phyloP scores from a whole-genome alignment of 2,329 filamentous ascomycete species.

The Corniculantispora saksenae region DNA sequence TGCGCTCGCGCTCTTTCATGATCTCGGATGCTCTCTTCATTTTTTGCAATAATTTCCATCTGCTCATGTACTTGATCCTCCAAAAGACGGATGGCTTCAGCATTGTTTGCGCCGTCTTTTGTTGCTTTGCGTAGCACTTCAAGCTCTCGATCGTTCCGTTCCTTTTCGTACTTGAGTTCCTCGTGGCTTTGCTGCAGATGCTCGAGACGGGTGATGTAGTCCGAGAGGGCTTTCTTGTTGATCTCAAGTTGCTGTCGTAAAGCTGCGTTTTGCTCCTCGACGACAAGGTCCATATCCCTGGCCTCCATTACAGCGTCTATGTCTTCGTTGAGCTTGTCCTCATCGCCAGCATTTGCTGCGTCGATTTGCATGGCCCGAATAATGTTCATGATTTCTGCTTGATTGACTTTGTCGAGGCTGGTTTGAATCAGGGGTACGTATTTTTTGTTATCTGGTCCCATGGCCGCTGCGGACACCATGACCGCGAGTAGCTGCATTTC shows the following conservation, averaged over 20 bases:
- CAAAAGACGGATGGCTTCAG: constrained; percentile 53
- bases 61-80: constrained; percentile 63
- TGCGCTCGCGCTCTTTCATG: constrained; percentile 47
- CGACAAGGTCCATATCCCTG: constrained; percentile 56
- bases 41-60: constrained; percentile 67
- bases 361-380: constrained; percentile 45
- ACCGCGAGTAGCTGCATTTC: constrained; percentile 60
- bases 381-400: constrained; percentile 48
- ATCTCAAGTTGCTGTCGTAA: constrained; percentile 53
- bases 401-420: constrained; percentile 43
- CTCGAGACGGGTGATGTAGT: constrained; percentile 60
- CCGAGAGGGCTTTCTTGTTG: constrained; percentile 58
- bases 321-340: constrained; percentile 42
- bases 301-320: constrained; percentile 43
- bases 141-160: constrained; percentile 56
- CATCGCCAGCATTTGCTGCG: constrained; percentile 36
- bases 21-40: constrained; percentile 56
- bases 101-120: constrained; percentile 53
- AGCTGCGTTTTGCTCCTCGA: constrained; percentile 56
- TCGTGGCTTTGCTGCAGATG: constrained; percentile 64
- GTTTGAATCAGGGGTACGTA: constrained; percentile 52
- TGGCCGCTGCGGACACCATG: constrained; percentile 61
- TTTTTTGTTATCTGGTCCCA: constrained; percentile 56
- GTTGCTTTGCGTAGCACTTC: constrained; percentile 52
- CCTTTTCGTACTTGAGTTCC: constrained; percentile 63